phyloP scores from a whole-genome alignment of 305 asterid species.

The Fraxinus baroniana region DNA sequence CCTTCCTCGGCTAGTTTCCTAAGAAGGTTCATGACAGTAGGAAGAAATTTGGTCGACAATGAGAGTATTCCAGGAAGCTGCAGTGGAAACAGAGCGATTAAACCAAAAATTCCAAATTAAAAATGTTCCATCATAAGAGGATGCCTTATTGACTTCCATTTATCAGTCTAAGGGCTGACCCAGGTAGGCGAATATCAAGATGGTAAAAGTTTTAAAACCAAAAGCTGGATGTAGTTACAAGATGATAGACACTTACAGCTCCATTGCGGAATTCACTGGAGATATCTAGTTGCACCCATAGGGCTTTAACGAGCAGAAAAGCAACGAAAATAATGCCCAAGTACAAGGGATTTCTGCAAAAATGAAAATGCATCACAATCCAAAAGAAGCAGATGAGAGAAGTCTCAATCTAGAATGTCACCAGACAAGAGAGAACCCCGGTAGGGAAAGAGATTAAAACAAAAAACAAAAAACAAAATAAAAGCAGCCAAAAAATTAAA shows the following conservation, averaged over 20 bases:
- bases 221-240: neutral
- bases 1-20: conserved; percentile 51
- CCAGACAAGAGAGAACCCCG: neutral
- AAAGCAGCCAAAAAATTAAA: neutral
- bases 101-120: neutral
- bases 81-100: neutral
- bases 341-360: conserved; percentile 85
- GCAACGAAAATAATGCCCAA: conserved; percentile 71
- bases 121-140: neutral
- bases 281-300: conserved; percentile 95
- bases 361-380: conserved; percentile 5
- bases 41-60: conserved; percentile 47
- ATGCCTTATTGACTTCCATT: neutral
- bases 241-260: conserved; percentile 52
- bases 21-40: conserved; percentile 50
- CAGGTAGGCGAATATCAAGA: too few relatives aligned
- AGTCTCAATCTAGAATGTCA: neutral
- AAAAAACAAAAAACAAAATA: too few relatives aligned
- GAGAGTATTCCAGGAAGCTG: conserved; percentile 55
- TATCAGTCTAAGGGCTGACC: too few relatives aligned
- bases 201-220: neutral
- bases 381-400: conserved; percentile 6
- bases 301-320: conserved; percentile 77
- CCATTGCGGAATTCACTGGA: conserved; percentile 92
- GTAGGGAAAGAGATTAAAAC: neutral